Evolutionary conservation across 2,329 filamentous ascomycete genomes (phyloP).

Genomic region (Xylaria sp.): DNA sequence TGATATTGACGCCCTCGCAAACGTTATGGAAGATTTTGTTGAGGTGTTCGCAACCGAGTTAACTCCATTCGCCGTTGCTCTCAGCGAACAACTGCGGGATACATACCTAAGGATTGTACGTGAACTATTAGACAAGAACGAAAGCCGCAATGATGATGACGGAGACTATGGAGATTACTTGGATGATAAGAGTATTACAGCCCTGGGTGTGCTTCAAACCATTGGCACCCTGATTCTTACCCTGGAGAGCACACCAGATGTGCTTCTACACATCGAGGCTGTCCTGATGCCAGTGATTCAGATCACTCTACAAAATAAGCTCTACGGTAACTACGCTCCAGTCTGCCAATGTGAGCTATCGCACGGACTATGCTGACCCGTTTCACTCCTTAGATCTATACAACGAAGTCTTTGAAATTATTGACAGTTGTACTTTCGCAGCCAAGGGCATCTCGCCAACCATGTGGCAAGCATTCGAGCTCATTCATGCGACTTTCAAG

Average conservation of each 20-base stretch:
- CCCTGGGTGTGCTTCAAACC: conserved; percentile 93
- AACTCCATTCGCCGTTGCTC: conserved; percentile 93
- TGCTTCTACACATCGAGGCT: conserved; percentile 91
- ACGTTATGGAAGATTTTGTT: conserved; percentile 99
- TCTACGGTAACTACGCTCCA: conserved; percentile 72
- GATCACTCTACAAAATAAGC: conserved; percentile 95
- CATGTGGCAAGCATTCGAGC: conserved; percentile 98
- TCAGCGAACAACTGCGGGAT: conserved; percentile 94
- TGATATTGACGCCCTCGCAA: conserved; percentile 94
- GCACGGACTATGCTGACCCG: conserved; percentile 9
- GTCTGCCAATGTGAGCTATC: not conserved
- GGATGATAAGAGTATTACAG: conserved; percentile 98
- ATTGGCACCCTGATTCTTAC: conserved; percentile 98
- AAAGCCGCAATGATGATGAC: conserved; percentile 78
- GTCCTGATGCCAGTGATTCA: conserved; percentile 97
- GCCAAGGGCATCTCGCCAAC: conserved; percentile 94
- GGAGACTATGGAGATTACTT: conserved; percentile 88
- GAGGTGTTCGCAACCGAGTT: conserved; percentile 98
- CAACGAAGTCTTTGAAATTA: conserved; percentile 98
- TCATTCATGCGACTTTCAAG: conserved; percentile 97
- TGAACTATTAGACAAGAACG: conserved; percentile 89
- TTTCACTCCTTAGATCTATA: conserved; percentile 74
- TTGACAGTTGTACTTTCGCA: conserved; percentile 98
- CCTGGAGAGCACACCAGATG: conserved; percentile 95
- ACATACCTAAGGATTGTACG: conserved; percentile 94